phyloP scores from a whole-genome alignment of 108 stramenopile species.

The Seminavis robusta region DNA sequence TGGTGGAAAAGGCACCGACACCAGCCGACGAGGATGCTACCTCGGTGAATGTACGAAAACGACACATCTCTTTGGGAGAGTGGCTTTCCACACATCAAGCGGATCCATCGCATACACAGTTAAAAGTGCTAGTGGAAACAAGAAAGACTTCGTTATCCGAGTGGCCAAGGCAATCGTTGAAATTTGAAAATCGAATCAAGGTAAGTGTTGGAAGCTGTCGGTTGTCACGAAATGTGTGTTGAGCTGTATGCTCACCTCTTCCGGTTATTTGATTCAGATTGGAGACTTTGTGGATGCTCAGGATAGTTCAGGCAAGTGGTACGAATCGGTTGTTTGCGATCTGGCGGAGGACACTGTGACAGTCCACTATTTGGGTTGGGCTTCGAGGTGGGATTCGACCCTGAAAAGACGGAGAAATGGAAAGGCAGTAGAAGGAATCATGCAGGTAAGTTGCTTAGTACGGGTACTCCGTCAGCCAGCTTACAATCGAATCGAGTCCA shows the following conservation, averaged over 20 bases:
- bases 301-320: constrained; percentile 75
- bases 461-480: too few species aligned
- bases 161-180: constrained; percentile 56
- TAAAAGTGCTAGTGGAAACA: constrained; percentile 60
- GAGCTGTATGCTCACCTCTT: not conserved
- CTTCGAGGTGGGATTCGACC: constrained; percentile 57
- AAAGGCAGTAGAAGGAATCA: constrained; percentile 2
- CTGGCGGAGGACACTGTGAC: constrained; percentile 51
- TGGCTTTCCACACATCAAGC: constrained; percentile 35
- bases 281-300: constrained; percentile 85
- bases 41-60: too few species aligned
- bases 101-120: constrained; percentile 2
- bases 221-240: not conserved
- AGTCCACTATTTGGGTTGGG: constrained; percentile 83
- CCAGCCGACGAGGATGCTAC: too few species aligned
- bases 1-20: too few species aligned
- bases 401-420: constrained; percentile 29
- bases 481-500: too few species aligned
- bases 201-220: constrained; percentile 11
- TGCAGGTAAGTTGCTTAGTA: too few species aligned
- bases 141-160: constrained; percentile 29
- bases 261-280: constrained; percentile 44
- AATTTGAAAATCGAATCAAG: constrained; percentile 66
- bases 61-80: constrained; percentile 35
- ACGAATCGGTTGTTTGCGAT: constrained; percentile 65